These are phyloP conservation scores for Podospora australis DNA, from an alignment of 495 filamentous ascomycete genomes.

Conservation along the genomic window DNA sequence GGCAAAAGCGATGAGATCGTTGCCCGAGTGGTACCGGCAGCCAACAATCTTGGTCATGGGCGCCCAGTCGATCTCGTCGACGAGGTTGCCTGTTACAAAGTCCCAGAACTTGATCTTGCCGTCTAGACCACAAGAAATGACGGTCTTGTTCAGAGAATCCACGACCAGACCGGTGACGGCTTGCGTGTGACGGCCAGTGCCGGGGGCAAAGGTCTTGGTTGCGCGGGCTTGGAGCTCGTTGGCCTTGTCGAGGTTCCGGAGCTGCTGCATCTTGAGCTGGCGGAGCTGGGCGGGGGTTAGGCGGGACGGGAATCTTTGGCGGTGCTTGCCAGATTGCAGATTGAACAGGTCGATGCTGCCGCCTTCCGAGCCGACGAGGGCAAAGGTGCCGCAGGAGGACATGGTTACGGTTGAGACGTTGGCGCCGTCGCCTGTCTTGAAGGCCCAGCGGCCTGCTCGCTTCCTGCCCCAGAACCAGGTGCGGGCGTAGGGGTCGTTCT, in stretches of 20 bases:
- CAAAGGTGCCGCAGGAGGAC: constrained; percentile 89
- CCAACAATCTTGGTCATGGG: constrained; percentile 71
- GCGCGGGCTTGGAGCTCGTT: constrained; percentile 38
- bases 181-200: constrained; percentile 63
- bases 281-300: constrained; percentile 58
- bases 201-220: constrained; percentile 35
- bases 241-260: constrained; percentile 40
- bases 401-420: constrained; percentile 84
- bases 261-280: constrained; percentile 52
- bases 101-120: constrained; percentile 99
- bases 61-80: constrained; percentile 80
- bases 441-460: constrained; percentile 85
- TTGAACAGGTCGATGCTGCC: constrained; percentile 92
- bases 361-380: constrained; percentile 75
- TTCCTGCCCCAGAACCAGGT: constrained; percentile 99
- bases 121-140: constrained; percentile 82
- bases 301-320: constrained; percentile 75
- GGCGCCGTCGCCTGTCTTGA: constrained; percentile 76
- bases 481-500: constrained; percentile 72
- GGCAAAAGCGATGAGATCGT: constrained; percentile 80
- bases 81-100: constrained; percentile 67
- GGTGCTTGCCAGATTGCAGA: constrained; percentile 82
- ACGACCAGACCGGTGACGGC: constrained; percentile 80
- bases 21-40: constrained; percentile 69
- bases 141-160: constrained; percentile 72